Evolutionary conservation across 768 basidiomycete species (phyloP).

Genomic region (Suillus luteus): DNA sequence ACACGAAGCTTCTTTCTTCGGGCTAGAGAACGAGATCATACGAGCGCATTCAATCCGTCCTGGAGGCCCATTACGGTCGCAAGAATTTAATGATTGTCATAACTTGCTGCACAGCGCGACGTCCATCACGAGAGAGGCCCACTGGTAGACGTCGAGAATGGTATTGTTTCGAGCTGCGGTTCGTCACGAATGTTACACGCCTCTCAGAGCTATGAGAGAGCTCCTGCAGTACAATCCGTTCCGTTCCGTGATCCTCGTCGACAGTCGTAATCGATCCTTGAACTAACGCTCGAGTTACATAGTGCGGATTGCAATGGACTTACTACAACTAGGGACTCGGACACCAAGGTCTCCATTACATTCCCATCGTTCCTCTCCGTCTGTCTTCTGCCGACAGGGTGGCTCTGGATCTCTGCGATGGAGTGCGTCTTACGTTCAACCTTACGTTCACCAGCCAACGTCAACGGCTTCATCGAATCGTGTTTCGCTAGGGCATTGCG

Average conservation of each 20-base stretch:
- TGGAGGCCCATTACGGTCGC: neutral
- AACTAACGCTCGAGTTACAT: neutral
- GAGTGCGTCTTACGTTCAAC: no score
- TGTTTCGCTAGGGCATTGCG: no score
- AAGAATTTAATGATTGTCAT: neutral
- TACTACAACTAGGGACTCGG: neutral
- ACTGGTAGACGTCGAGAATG: neutral
- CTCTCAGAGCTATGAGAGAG: neutral
- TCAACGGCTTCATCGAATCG: neutral
- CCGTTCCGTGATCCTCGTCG: neutral
- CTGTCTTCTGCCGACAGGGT: neutral
- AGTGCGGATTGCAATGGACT: neutral
- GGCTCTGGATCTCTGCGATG: no score
- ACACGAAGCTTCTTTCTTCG: no score
- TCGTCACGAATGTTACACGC: neutral
- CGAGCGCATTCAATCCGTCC: neutral
- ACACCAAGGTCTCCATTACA: neutral
- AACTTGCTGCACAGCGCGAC: neutral
- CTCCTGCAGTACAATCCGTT: neutral
- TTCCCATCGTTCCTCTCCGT: neutral
- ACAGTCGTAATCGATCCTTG: neutral
- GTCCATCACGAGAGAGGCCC: neutral
- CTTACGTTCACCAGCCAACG: no score
- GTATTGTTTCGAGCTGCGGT: neutral
- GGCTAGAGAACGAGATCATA: neutral